Evolutionary conservation across 1,139 yeast genomes (phyloP), one percentile per base, ranked within the genome.

Genomic region (Wickerhamomyces sp.): DNA sequence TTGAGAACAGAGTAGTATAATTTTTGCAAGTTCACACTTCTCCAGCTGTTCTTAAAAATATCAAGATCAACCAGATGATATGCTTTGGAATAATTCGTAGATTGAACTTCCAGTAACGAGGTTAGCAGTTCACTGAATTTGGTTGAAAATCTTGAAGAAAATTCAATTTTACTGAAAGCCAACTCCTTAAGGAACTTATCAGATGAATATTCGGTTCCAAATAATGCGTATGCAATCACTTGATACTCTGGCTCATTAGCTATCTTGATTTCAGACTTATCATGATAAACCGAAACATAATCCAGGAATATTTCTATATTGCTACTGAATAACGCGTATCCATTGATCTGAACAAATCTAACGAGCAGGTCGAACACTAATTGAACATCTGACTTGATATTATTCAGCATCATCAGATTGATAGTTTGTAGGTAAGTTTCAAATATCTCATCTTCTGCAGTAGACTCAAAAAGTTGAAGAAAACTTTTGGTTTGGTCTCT

Each of bases 361-460:
- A 52, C 51, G 32, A 56, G 30, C 2, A 54, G 35, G 13, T 52
- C 49, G 6, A 55, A 7, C 10, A 57, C 29, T 10, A 50, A 33
- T 1, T 40, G 39, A 6, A 49, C 47, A 36, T 56, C 45, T 1
- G 49, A 40, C 27, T 48, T 45, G 27, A 56, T 45, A 40, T 52
- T 45, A 11, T 74, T 59, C 33, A 81, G 52, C 7, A 79, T 54
- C 43, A 68, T 67, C 47, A 84, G 61, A 50, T 73, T 72, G 33
- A 79, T 64, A 0, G 81, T 72, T 54, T 82, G 86, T 27, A 72
- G 55, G 2, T 78, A 63, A 1, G 64, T 71, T 48, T 78, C 75
- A 43, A 75, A 75, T 15, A 86, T 64, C 5, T 69, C 76, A 14
- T 86, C 87, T 59, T 86, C 94, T 5, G 83, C 71, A 37, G 66